phyloP scores from a whole-genome alignment of 441 rosid genomes.

The Adansonia madagascariensis region DNA sequence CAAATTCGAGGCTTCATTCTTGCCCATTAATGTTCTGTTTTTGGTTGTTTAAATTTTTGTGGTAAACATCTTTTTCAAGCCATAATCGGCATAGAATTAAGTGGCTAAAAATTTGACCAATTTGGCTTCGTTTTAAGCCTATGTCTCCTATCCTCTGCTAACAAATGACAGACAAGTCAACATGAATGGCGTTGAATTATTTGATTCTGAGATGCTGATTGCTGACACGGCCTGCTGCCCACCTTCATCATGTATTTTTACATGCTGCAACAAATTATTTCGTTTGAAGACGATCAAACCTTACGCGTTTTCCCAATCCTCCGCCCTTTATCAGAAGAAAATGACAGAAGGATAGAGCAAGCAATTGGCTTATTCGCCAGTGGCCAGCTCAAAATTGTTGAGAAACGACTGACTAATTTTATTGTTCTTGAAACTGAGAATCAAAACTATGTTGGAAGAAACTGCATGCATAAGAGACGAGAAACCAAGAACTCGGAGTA shows the following conservation, averaged over 20 bases:
- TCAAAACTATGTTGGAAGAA: not conserved
- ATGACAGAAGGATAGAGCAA: not conserved
- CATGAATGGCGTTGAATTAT: not conserved
- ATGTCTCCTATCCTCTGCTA: not conserved
- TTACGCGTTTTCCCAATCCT: not conserved
- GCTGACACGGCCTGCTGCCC: not conserved
- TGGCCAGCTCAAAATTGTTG: not conserved
- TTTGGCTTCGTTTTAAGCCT: not conserved
- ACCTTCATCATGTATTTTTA: not conserved
- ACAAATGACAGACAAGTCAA: not conserved
- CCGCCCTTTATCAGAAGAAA: not conserved
- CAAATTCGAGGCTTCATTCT: not conserved
- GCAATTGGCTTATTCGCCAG: no score
- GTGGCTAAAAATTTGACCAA: not conserved
- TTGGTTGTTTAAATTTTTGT: not conserved
- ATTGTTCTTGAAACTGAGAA: not conserved
- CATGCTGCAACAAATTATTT: not conserved
- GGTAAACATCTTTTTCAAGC: not conserved
- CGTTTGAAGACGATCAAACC: not conserved
- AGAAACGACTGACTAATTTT: not conserved
- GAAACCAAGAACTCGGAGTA: not conserved
- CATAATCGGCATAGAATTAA: not conserved
- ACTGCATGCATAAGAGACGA: not conserved
- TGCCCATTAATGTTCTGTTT: not conserved
- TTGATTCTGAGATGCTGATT: not conserved